These are phyloP conservation scores for Fusarium keratoplasticum DNA, from an alignment of 2,329 filamentous ascomycete species.

Conservation along the genomic window DNA sequence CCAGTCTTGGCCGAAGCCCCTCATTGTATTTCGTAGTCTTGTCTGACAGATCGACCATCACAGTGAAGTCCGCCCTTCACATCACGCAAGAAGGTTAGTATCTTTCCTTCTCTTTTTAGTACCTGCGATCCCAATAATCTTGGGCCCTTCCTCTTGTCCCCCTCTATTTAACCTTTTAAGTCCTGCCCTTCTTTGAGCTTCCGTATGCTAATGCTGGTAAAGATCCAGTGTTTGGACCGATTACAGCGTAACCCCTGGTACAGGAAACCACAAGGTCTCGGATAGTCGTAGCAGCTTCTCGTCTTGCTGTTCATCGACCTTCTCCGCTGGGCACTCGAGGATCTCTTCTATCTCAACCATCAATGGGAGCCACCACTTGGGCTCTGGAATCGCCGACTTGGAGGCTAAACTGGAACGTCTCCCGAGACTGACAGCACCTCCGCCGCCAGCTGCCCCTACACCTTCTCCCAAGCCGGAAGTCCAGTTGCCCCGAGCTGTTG, in stretches of 20 bases:
- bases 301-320: constrained; percentile 60
- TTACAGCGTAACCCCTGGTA: constrained; percentile 18
- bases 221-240: constrained; percentile 42
- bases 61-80: constrained; percentile 32
- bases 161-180: neutral
- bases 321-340: constrained; percentile 62
- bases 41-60: constrained; percentile 21
- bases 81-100: constrained; percentile 38
- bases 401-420: constrained; percentile 51
- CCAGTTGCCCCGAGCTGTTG: constrained; percentile 13
- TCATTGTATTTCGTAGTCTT: neutral
- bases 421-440: constrained; percentile 35
- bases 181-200: neutral
- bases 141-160: neutral
- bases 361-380: constrained; percentile 53
- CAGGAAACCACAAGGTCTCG: constrained; percentile 51
- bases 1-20: neutral
- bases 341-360: constrained; percentile 66
- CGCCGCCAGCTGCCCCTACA: constrained; percentile 13
- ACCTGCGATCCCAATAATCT: neutral
- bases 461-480: constrained; percentile 18
- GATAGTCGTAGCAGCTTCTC: constrained; percentile 66
- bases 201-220: constrained; percentile 18
- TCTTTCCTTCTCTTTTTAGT: neutral
- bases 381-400: constrained; percentile 51